Base-by-base conservation (phyloP, 1,284 basidiomycete species). In the Rugiboletus extremiorientalis region DNA sequence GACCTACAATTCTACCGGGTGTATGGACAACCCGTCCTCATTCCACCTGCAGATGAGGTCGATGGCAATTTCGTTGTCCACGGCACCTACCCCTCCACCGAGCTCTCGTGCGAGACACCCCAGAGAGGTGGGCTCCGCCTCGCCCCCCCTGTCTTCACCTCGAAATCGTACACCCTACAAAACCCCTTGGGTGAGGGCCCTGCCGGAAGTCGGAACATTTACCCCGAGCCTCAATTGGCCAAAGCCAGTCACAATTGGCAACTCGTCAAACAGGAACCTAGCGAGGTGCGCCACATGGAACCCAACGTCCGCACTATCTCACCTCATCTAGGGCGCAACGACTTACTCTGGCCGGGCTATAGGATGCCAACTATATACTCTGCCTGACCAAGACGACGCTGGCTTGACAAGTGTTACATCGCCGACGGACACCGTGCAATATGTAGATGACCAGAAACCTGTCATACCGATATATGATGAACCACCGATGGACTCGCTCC, bases 1-100 rank as follows among this genome's bases (percentile, higher is more conserved):
- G 69, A 71, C 52, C 48, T 71, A 2, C 65, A 72, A 23, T 73
- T 74, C 48, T 74, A 70, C 45, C 68, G 59, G 10, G 54, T 72
- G 1, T 71, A 71, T 6, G 69, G 72, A 0, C 69, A 71, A 28
- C 69, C 70, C 4, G 65, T 71, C 45, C 61, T 73, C 47, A 70
- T 74, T n/a, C 70, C 70, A 0, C 43, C 51, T 0, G 36, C 56
- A 3, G 63, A 70, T 11, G 60, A 66, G n/a, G 25, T 34, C 27
- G 61, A 66, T 12, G 57, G 42, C 15, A 59, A 60, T 12, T 69
- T 68, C 33, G 36, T 25, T 11, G 27, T 69, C 25, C 59, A 63
- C n/a, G 51, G 49, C 27, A 15, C 31, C 18, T 54, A 66, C 45
- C 55, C 61, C 7, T 1, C 43, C 9, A 12, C 49, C 33, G 40